Evolutionary conservation across 2,329 filamentous ascomycete genomes (phyloP).

Genomic region (Tolypocladium nubicola): DNA sequence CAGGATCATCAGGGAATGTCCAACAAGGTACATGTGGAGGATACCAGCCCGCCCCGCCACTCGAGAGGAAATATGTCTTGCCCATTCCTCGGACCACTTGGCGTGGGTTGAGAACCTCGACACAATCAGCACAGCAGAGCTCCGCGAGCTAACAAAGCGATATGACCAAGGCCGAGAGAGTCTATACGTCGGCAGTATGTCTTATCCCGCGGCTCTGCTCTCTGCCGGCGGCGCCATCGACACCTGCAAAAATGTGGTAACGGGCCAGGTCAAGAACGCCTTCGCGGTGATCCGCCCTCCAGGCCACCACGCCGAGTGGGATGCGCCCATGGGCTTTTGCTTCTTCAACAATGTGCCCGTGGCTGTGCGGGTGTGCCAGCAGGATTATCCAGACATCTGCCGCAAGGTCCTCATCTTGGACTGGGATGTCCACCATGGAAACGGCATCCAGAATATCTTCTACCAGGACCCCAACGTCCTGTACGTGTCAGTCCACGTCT

Average conservation of each 20-base stretch:
- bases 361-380: conserved; percentile 78
- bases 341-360: conserved; percentile 97
- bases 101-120: conserved; percentile 59
- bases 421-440: conserved; percentile 77
- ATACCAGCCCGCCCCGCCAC: conserved; percentile 73
- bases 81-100: conserved; percentile 70
- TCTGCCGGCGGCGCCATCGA: conserved; percentile 92
- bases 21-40: conserved; percentile 58
- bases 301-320: conserved; percentile 85
- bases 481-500: conserved; percentile 92
- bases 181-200: conserved; percentile 74
- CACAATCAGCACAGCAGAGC: conserved; percentile 46
- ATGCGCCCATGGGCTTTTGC: conserved; percentile 86
- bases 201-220: conserved; percentile 68
- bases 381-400: conserved; percentile 67
- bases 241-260: conserved; percentile 83
- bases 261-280: conserved; percentile 78
- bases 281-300: conserved; percentile 93
- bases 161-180: conserved; percentile 61
- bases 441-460: conserved; percentile 93
- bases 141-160: conserved; percentile 54
- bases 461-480: conserved; percentile 91
- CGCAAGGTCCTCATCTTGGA: conserved; percentile 88
- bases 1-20: conserved; percentile 39
- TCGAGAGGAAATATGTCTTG: conserved; percentile 65